Base-by-base conservation (phyloP, 176 grass and related monocot genomes). In the Elymus sibiricus region DNA sequence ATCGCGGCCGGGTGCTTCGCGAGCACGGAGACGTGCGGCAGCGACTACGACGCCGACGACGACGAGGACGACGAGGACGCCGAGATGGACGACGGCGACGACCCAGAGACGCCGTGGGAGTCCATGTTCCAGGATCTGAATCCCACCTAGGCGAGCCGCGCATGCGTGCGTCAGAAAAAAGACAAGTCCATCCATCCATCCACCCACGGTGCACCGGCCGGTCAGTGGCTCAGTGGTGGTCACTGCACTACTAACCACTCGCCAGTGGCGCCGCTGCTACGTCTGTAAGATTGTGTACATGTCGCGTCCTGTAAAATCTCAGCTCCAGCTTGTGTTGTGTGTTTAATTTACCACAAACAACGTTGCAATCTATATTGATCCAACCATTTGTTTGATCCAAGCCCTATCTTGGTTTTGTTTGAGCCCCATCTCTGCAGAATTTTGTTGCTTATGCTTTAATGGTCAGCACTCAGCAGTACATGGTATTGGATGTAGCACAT, bases 41-140 rank as follows among this genome's bases (percentile, higher is more conserved):
- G 68, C 53, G 28, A 79, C 29, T 73, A 51, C 0, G 78, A 80
- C n/a, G 88, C 60, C 19, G 64, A 24, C 1, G 62, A 32, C 11
- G 67, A 49, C 1, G 65, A 49, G 0, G 70, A 64, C 0, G 76
- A 40, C 21, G 21, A 58, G 49, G 47, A 19, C 0, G 15, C 0
- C 1, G 83, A 81, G 56, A 35, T 6, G 6, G 38, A 15, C 69
- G 64, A 6, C 80, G 74, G 1, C 40, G 85, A 86, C 74, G 91
- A 76, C 6, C 44, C 26, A 1, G 72, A 91, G 82, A 86, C 90
- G 78, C 83, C 69, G 76, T 98, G 96, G 96, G 93, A 94, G 79
- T 84, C 86, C 67, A 92, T 98, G 96, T 98, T 98, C 91, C 82
- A 94, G 87, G 90, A 93, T 84, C 89, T 95, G 27, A 95, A 94